These are phyloP conservation scores for Echria macrotheca DNA, from an alignment of 495 filamentous ascomycete genomes.

Conservation along the genomic window DNA sequence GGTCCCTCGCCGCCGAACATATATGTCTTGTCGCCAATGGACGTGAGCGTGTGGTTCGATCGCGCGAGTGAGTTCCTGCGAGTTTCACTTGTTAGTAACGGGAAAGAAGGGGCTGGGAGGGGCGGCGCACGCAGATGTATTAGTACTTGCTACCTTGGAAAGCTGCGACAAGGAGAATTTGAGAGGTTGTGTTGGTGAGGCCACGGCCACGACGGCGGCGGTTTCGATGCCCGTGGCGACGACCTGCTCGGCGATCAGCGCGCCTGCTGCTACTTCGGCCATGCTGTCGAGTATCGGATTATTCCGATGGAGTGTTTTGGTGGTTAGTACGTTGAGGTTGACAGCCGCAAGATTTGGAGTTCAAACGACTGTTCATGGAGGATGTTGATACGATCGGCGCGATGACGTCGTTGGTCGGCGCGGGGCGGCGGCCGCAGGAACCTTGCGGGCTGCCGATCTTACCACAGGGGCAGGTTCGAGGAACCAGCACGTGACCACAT, in stretches of 20 bases:
- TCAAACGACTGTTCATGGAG: too few relatives aligned
- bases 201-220: conserved; percentile 31
- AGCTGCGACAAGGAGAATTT: conserved; percentile 39
- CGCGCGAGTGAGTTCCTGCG: conserved; percentile 33
- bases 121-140: conserved; percentile 13
- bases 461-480: too few relatives aligned
- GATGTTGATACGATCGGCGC: too few relatives aligned
- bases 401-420: too few relatives aligned
- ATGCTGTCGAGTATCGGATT: conserved; percentile 18
- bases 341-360: too few relatives aligned
- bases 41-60: conserved; percentile 42
- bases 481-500: too few relatives aligned
- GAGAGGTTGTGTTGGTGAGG: conserved; percentile 38
- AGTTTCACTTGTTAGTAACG: not conserved
- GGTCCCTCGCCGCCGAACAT: conserved; percentile 46
- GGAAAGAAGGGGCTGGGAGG: not conserved
- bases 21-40: conserved; percentile 43
- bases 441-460: too few relatives aligned
- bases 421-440: too few relatives aligned
- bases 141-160: conserved; percentile 21
- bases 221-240: conserved; percentile 39
- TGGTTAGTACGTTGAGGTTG: too few relatives aligned
- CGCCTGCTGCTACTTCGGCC: conserved; percentile 36
- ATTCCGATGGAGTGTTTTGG: too few relatives aligned
- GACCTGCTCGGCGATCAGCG: conserved; percentile 37